phyloP scores from a whole-genome alignment of 139 green algal genomes.

The Volvox africanus region DNA sequence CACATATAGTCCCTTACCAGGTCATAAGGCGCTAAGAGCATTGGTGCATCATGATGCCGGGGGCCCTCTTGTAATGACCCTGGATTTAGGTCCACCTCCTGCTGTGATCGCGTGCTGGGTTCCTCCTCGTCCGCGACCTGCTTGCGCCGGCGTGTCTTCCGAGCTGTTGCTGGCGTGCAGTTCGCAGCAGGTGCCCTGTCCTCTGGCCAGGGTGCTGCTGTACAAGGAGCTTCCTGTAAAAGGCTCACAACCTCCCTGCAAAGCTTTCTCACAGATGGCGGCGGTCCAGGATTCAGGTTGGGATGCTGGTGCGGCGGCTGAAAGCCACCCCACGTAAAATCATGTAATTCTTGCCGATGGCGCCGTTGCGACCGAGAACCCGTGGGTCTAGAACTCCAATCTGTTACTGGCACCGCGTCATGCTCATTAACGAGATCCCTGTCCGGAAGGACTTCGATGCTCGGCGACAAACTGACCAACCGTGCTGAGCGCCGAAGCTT shows the following conservation, averaged over 20 bases:
- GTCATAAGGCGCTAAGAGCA: background rate
- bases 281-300: background rate
- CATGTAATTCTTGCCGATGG: too few species aligned
- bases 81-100: background rate
- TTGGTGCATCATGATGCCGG: background rate
- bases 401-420: too few species aligned
- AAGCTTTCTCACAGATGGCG: background rate
- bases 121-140: background rate
- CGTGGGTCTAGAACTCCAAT: too few species aligned
- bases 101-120: background rate
- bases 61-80: background rate
- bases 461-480: background rate
- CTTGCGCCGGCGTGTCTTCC: background rate
- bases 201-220: background rate
- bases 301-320: background rate
- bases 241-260: background rate
- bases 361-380: too few species aligned
- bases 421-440: too few species aligned
- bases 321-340: background rate
- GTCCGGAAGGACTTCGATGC: background rate
- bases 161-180: background rate
- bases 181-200: background rate
- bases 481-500: background rate
- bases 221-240: background rate
- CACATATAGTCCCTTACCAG: background rate